Evolutionary conservation across 371 early-diverging fungal species (phyloP), one percentile per base, ranked within the genome.

Genomic region (Mortierella sp.): DNA sequence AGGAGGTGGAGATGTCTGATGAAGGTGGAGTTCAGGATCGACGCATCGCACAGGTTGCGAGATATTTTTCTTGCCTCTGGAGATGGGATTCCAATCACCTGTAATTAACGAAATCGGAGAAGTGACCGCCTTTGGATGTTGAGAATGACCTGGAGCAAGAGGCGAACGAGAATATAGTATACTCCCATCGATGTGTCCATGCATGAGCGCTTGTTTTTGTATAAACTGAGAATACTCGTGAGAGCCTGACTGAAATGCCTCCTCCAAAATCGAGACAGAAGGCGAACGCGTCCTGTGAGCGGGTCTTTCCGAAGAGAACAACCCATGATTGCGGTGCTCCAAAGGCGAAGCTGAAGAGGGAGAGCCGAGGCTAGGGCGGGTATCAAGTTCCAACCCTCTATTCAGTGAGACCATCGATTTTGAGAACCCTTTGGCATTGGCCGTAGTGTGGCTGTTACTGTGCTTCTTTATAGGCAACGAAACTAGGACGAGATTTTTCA

Each of bases 401-500:
- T 63, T 15, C 45, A 76, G 57, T 8, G 71, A 76, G 11, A n/a
- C 50, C 72, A 76, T 71, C 15, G 77, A 71, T 38, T 72, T 77
- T 3, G 74, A 70, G 33, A 63, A 66, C 7, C 70, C 65, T 19
- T 60, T 69, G 36, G 40, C 40, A 11, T 19, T 43, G 24, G 5
- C 7, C 6, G 43, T 55, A 22, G 38, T 55, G 33, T 13, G 57
- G 21, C 33, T 60, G 61, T 33, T 45, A 16, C 32, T 45, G 45
- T 36, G 32, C 32, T 64, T 79, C 45, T 72, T 65, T 1, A 58
- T 32, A 5, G 67, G 67, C 52, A 63, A 36, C 0, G 68, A 61
- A 16, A 79, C 57, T 41, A 79, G 15, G 40, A 70, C 50, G 3
- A 74, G 68, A n/a, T 64, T 63, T 28, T 67, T 66, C 19, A 74